Evolutionary conservation across 192 early-diverging fungal species (phyloP), one percentile per base, ranked within the genome.

Genomic region (Backusella westeae): DNA sequence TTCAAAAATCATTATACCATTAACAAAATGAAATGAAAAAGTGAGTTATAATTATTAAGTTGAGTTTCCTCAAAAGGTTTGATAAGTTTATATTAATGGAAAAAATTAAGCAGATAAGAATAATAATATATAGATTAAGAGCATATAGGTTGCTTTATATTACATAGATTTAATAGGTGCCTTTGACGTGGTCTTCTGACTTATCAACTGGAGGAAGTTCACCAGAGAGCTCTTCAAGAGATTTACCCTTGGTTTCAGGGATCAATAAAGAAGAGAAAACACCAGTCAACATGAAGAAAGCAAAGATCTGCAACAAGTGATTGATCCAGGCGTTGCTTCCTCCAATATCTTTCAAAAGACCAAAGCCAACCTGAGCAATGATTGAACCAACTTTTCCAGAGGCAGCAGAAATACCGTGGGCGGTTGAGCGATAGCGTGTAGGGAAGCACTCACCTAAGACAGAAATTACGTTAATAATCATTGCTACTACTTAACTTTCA

Each of bases 381-480:
- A 95, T 89, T 63, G 94, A 92, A 36, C 94, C 94, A 17, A 93
- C 36, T 78, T 95, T 95, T 36, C 94, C 94, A 8, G 87, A 81
- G n/a, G 93, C 94, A 9, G 94, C 94, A 10, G 90, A 89, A 69
- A 95, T 94, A 76, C 94, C 94, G 72, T 94, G 93, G 19, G 87
- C 86, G 3, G 94, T 94, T 0, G 93, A 91, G 34, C 93, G 83
- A 83, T 93, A 94, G 7, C 93, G 87, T 6, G 94, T 95, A 3
- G 94, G 94, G 85, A 94, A 95, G 8, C 90, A 89, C 77, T 95
- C 94, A 72, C 90, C 38, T 39, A 39, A 39, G 9, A 3, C 10
- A 39, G 38, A 39, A 39, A 39, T 7, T 12, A 39, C 10, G 10
- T 39, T 39, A 39, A 39, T 39, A 3, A 12, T 39, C 10, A 3